Evolutionary conservation across 495 filamentous ascomycete genomes (phyloP).

Genomic region (Penicillium tannophilum): DNA sequence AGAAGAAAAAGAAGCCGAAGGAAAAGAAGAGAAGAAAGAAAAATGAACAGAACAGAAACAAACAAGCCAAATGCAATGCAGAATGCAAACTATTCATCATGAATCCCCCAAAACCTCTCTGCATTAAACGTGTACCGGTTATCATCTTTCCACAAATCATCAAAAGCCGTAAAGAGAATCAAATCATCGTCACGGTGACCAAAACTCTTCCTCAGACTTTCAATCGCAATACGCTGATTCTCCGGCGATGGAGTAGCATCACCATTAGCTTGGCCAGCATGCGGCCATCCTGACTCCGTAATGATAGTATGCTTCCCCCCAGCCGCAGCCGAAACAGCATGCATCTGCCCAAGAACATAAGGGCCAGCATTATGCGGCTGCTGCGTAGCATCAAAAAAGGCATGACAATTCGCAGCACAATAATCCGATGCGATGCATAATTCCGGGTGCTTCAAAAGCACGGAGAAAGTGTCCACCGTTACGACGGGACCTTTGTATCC

Average conservation of each 20-base stretch:
- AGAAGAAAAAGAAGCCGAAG: too few relatives aligned
- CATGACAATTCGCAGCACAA: conserved; percentile 78
- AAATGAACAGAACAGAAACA: conserved; percentile 1
- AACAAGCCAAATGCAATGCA: neutral
- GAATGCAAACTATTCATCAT: conserved; percentile 16
- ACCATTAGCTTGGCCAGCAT: conserved; percentile 61
- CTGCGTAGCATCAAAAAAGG: conserved; percentile 75
- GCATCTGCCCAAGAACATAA: conserved; percentile 58
- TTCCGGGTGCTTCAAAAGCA: conserved; percentile 62
- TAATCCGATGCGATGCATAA: conserved; percentile 76
- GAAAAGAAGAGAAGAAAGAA: neutral
- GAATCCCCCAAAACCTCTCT: conserved; percentile 74
- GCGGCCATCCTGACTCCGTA: conserved; percentile 87
- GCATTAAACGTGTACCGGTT: conserved; percentile 61
- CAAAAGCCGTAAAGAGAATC: conserved; percentile 73
- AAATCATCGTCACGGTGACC: conserved; percentile 45
- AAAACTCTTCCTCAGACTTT: conserved; percentile 60
- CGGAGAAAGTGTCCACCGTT: conserved; percentile 75
- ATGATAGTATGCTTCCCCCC: conserved; percentile 60
- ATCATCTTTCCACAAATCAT: conserved; percentile 80
- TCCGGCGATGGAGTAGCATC: conserved; percentile 60
- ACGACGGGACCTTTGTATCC: conserved; percentile 77
- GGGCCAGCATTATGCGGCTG: conserved; percentile 59
- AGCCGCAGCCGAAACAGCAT: conserved; percentile 51
- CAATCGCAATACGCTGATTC: conserved; percentile 66